Conservation (phyloP, 371 early-diverging fungal genomes). For the Mortierella sp. region DNA sequence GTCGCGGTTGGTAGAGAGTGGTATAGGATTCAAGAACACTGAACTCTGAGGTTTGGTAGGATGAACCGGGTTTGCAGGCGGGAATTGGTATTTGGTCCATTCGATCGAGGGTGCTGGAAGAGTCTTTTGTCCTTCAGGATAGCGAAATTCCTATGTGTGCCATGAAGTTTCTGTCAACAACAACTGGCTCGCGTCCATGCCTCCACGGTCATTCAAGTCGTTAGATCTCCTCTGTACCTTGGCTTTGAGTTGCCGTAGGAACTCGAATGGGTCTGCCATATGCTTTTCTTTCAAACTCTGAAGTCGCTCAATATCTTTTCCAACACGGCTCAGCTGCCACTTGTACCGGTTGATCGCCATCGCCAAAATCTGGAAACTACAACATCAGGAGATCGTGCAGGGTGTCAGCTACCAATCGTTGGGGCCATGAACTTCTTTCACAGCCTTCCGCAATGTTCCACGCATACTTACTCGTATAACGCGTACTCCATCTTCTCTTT, state of each 20-base stretch:
- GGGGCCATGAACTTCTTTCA: background rate
- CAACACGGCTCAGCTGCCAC: slow-evolving; percentile 60
- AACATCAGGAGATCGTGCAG: background rate
- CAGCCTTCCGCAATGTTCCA: too few relatives aligned
- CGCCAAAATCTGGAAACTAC: slow-evolving; percentile 39
- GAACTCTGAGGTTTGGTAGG: slow-evolving; percentile 30
- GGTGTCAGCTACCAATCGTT: too few relatives aligned
- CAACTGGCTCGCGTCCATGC: too few relatives aligned
- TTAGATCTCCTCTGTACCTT: slow-evolving; percentile 46
- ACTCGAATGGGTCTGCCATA: slow-evolving; percentile 60
- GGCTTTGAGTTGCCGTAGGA: slow-evolving; percentile 57
- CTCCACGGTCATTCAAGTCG: too few relatives aligned
- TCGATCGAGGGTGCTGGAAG: slow-evolving; percentile 45
- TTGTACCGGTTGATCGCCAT: slow-evolving; percentile 49
- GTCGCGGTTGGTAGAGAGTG: slow-evolving; percentile 8
- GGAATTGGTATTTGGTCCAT: slow-evolving; percentile 51
- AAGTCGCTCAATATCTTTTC: slow-evolving; percentile 57
- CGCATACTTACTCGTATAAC: slow-evolving; percentile 42
- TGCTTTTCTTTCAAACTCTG: slow-evolving; percentile 60
- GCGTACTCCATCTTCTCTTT: slow-evolving; percentile 49
- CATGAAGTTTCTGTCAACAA: too few relatives aligned
- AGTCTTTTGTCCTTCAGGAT: slow-evolving; percentile 45
- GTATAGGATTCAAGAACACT: slow-evolving; percentile 20
- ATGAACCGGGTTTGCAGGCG: slow-evolving; percentile 44
- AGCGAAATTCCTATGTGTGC: slow-evolving; percentile 39